Evolutionary conservation across 176 grass and related monocot genomes (phyloP), one percentile per base, ranked within the genome.

Genomic region (Triticum turgidum): DNA sequence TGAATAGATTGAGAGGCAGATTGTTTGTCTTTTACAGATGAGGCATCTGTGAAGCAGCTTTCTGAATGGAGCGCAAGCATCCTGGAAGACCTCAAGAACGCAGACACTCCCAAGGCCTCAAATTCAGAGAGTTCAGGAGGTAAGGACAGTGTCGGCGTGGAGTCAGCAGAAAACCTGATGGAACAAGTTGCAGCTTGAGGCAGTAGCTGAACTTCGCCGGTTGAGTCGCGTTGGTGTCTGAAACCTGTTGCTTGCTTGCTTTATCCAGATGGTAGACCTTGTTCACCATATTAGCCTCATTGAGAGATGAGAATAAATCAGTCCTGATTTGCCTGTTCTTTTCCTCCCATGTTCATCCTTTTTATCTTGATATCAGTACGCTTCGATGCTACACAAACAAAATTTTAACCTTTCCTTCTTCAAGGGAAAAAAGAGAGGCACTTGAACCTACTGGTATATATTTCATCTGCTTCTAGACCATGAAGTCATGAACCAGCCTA

Each of bases 21-120:
- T 67, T 9, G 42, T 14, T 67, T 17, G 56, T 73, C 34, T 79
- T 88, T 24, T 33, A 15, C 66, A 96, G 94, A 93, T 11, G 91
- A 93, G 25, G 84, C 20, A 22, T 84, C 85, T 3, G 82, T 88
- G 87, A 88, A 93, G 72, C 78, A 87, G 41, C 87, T 96, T 82
- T 79, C 73, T n/a, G 87, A 88, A 41, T 96, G 94, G 94, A 93
- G 78, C 56, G 89, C 89, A 52, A 76, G 52, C 82, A 79, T 93
- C 83, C 62, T 96, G 61, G 78, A 93, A 42, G 61, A 51, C 7
- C 27, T 80, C 47, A 87, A 71, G 62, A 80, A 5, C 12, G 33
- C 18, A 44, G 51, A 76, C 18, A 20, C 7, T 38, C 21, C 35
- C 15, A 27, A 69, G 25, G 21, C 61, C 59, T 69, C 72, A 7